phyloP scores from a whole-genome alignment of 495 filamentous ascomycete species.

The Penicillium taxi region DNA sequence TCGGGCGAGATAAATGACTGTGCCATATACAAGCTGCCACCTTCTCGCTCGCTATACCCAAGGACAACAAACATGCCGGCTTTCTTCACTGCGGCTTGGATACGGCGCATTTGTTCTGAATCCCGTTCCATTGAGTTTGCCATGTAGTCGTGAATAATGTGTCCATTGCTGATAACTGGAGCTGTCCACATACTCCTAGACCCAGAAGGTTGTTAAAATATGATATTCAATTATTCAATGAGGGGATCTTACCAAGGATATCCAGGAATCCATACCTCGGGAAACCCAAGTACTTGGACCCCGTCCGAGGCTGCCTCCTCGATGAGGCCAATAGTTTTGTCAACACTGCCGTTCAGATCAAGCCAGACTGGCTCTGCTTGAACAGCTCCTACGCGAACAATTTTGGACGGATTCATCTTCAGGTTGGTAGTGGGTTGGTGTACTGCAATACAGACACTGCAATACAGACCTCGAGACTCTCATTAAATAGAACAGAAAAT shows the following conservation, averaged over 20 bases:
- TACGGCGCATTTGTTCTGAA: conserved; percentile 23
- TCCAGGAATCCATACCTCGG: conserved; percentile 4
- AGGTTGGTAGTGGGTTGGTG: no score
- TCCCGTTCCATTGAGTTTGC: conserved; percentile 20
- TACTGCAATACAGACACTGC: no score
- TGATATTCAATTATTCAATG: no score
- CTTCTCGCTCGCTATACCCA: conserved; percentile 42
- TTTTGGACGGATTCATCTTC: background rate
- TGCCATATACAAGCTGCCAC: conserved; percentile 46
- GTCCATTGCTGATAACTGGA: background rate
- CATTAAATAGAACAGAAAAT: no score
- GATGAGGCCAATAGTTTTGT: conserved; percentile 25
- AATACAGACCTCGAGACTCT: no score
- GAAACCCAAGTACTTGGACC: conserved; percentile 26
- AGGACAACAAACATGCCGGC: conserved; percentile 27
- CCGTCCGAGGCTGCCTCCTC: conserved; percentile 20
- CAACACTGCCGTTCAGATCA: conserved; percentile 22
- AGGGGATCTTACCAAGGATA: no score
- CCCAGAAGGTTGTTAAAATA: no score
- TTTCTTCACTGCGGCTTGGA: conserved; percentile 17
- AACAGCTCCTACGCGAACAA: conserved; percentile 9
- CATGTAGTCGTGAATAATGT: conserved; percentile 14
- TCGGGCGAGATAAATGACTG: conserved; percentile 43
- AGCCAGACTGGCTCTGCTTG: conserved; percentile 23
- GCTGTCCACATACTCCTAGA: background rate